A percentile compares a stretch with the other conserved stretches of the same genome.
These are phyloP conservation scores for Takashimella tepidaria DNA, from an alignment of 1,284 basidiomycete species.

Conservation along the genomic window DNA sequence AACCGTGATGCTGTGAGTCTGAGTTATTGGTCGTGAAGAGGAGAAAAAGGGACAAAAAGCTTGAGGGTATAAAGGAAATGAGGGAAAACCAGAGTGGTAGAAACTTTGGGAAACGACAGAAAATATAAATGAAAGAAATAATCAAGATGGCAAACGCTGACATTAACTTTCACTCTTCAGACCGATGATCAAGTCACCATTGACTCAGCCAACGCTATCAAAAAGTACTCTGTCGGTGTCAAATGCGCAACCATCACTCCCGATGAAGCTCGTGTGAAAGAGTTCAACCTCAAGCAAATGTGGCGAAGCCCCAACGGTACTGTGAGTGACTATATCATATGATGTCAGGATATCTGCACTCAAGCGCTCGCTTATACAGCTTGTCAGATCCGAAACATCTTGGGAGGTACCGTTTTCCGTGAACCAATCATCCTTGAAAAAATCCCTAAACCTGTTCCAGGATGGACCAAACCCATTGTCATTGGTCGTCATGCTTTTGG, in stretches of 20 bases:
- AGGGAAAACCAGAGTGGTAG: neutral
- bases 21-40: too few species aligned
- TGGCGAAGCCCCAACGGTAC: slow-evolving; percentile 94
- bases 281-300: slow-evolving; percentile 98
- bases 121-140: neutral
- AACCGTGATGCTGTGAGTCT: slow-evolving; percentile 71
- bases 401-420: slow-evolving; percentile 96
- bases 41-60: neutral
- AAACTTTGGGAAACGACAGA: neutral
- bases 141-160: neutral
- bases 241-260: slow-evolving; percentile 97
- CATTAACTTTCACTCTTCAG: slow-evolving; percentile 46
- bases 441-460: slow-evolving; percentile 89
- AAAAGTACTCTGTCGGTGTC: slow-evolving; percentile 73
- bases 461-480: slow-evolving; percentile 94
- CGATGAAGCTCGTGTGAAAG: slow-evolving; percentile 64
- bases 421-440: slow-evolving; percentile 91
- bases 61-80: too few species aligned
- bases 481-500: slow-evolving; percentile 97
- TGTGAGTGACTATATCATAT: slow-evolving; percentile 49
- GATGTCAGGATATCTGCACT: neutral
- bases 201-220: slow-evolving; percentile 87
- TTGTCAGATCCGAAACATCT: slow-evolving; percentile 84
- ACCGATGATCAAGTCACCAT: slow-evolving; percentile 92
- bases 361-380: neutral